Base-by-base conservation (phyloP, 345 rosid species). In the Populus pruinosa region DNA sequence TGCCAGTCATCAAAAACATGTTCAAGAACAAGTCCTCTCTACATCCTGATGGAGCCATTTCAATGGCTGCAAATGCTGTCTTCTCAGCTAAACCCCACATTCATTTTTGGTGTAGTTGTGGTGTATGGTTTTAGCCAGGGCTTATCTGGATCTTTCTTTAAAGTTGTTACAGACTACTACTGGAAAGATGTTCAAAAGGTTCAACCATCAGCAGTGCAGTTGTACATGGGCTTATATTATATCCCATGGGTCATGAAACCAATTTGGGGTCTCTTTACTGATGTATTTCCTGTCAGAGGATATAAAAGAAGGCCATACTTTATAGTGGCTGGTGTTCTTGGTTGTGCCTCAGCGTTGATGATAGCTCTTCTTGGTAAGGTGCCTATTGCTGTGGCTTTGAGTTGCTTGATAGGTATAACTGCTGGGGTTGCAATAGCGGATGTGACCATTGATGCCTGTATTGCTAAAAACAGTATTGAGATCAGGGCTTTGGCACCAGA, bases 201-300 rank as follows among this genome's bases (percentile, higher is more conserved):
- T 39, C 88, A 91, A 82, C 98, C 98, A 47, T 90, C 98, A 0
- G 73, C 76, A 71, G 91, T 93, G 73, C 98, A 91, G 82, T 78
- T 93, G 56, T 93, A 89, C 87, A 83, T 85, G 39, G 94, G 96
- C 31, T 55, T 91, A 17, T 93, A 91, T 81, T 91, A 89, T 81
- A 86, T 91, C 44, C 96, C 96, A 23, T 93, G 94, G 94, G 72
- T 92, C 73, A 80, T 93, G 92, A 90, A 90, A 80, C 97, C 96
- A 20, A 36, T 91, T 5, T 93, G 94, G 98, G 94, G 98, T 73
- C 83, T 93, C 81, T 76, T 91, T 18, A 91, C 96, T 23, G 93
- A 91, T 77, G 90, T 92, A 56, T 89, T 93, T 63, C 96, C 94
- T 0, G 78, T 93, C 79, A 82, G 74, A 41, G 98, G 96, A 3